These are phyloP conservation scores for Tuctoria greenei DNA, from an alignment of 176 grass and related monocot species.

Conservation along the genomic window DNA sequence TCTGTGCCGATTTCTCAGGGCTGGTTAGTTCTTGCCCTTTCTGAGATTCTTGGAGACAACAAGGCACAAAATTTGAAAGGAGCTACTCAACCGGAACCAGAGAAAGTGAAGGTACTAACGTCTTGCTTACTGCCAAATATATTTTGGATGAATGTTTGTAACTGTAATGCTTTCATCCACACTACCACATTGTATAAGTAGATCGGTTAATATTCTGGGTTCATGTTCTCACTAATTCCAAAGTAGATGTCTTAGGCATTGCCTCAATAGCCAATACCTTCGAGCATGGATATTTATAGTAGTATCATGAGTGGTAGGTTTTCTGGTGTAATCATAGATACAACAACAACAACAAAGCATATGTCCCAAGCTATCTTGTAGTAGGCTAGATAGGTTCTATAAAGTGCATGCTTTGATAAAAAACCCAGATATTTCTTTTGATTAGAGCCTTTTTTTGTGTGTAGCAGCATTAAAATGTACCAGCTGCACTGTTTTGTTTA, in stretches of 20 bases:
- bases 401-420: slow-evolving; percentile 1
- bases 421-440: not conserved
- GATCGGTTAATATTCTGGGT: not conserved
- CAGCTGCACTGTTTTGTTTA: slow-evolving; percentile 20
- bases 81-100: slow-evolving; percentile 54
- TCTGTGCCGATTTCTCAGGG: slow-evolving; percentile 95
- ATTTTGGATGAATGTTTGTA: slow-evolving; percentile 4
- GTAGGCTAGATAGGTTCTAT: slow-evolving; percentile 17
- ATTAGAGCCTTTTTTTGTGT: slow-evolving; percentile 9
- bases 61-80: slow-evolving; percentile 64
- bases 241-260: not conserved
- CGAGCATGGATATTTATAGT: not conserved
- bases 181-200: slow-evolving; percentile 17
- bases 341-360: too few relatives aligned
- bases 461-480: slow-evolving; percentile 5
- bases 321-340: not conserved
- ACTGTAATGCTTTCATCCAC: slow-evolving; percentile 23
- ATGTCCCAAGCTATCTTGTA: too few relatives aligned
- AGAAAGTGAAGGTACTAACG: slow-evolving; percentile 64
- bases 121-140: slow-evolving; percentile 34
- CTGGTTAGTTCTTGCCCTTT: slow-evolving; percentile 81
- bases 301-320: not conserved
- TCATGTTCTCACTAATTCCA: slow-evolving; percentile 13
- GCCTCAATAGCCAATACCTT: not conserved
- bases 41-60: slow-evolving; percentile 68